phyloP scores from a whole-genome alignment of 2,329 filamentous ascomycete genomes.

The Malbranchea cinnamomea region DNA sequence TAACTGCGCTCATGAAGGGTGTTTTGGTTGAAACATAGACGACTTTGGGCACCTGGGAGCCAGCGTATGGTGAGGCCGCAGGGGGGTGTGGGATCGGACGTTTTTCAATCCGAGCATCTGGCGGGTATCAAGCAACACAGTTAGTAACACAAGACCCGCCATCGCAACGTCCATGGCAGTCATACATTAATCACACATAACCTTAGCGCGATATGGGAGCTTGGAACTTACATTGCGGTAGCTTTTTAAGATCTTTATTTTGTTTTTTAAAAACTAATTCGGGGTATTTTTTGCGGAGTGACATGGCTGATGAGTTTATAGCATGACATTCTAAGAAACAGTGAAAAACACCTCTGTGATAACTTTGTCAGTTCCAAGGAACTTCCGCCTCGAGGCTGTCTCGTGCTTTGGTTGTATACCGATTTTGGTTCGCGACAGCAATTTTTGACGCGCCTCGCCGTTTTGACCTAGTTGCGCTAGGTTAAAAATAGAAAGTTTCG shows the following conservation, averaged over 20 bases:
- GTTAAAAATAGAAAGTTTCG: too few species aligned
- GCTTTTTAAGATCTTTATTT: slow-evolving; percentile 21
- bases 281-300: slow-evolving; percentile 6
- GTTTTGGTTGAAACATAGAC: slow-evolving; percentile 42
- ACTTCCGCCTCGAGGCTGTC: too few species aligned
- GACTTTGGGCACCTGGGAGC: slow-evolving; percentile 33
- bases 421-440: too few species aligned
- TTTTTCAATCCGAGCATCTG: slow-evolving; percentile 37
- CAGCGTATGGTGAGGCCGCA: slow-evolving; percentile 38
- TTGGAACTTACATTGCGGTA: slow-evolving; percentile 21
- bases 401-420: too few species aligned
- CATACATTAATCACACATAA: background rate
- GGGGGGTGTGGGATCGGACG: slow-evolving; percentile 44
- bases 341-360: too few species aligned
- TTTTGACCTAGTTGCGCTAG: too few species aligned
- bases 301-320: too few species aligned
- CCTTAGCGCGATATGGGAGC: slow-evolving; percentile 1
- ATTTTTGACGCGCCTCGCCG: too few species aligned
- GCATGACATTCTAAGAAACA: too few species aligned
- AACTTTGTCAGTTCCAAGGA: too few species aligned
- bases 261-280: slow-evolving; percentile 25
- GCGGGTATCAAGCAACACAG: background rate
- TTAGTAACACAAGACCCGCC: background rate
- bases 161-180: background rate
- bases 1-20: slow-evolving; percentile 44